These are phyloP conservation scores for Trichoderma cornu-damae DNA, from an alignment of 2,329 filamentous ascomycete genomes.

Conservation along the genomic window DNA sequence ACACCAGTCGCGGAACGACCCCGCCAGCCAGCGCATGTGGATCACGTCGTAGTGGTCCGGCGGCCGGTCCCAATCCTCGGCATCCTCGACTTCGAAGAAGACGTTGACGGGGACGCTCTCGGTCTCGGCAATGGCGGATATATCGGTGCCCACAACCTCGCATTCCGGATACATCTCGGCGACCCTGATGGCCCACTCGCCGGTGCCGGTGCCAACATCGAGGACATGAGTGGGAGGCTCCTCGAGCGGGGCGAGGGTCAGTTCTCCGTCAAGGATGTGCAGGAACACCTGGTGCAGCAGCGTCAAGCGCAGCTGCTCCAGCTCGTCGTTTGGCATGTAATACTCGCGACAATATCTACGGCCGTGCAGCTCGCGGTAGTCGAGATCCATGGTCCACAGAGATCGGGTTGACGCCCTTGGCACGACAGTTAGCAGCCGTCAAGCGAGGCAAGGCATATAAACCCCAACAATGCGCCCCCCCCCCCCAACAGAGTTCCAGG, in stretches of 20 bases:
- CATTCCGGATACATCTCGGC: slow-evolving; percentile 49
- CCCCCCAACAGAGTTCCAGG: neutral
- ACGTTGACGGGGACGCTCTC: slow-evolving; percentile 53
- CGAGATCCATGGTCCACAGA: slow-evolving; percentile 47
- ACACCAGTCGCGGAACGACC: slow-evolving; percentile 52
- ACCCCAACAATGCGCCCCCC: neutral
- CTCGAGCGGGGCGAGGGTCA: slow-evolving; percentile 41
- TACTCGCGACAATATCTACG: slow-evolving; percentile 59
- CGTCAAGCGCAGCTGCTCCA: slow-evolving; percentile 58
- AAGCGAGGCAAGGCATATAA: neutral
- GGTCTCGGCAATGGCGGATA: slow-evolving; percentile 53
- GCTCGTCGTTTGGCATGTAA: slow-evolving; percentile 62
- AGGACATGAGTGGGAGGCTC: slow-evolving; percentile 40
- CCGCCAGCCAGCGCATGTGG: slow-evolving; percentile 52
- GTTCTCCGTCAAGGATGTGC: slow-evolving; percentile 42
- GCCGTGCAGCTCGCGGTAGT: slow-evolving; percentile 55
- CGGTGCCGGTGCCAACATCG: slow-evolving; percentile 56
- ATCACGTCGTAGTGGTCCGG: slow-evolving; percentile 51
- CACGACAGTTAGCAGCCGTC: neutral
- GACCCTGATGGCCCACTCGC: slow-evolving; percentile 48
- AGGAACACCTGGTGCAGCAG: slow-evolving; percentile 60
- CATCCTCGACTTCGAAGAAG: slow-evolving; percentile 56
- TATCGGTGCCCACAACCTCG: slow-evolving; percentile 55
- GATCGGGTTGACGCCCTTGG: slow-evolving; percentile 42
- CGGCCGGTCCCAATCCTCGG: slow-evolving; percentile 54